These are phyloP conservation scores for Rhizopogon salebrosus DNA, from an alignment of 768 basidiomycete genomes.

Conservation along the genomic window DNA sequence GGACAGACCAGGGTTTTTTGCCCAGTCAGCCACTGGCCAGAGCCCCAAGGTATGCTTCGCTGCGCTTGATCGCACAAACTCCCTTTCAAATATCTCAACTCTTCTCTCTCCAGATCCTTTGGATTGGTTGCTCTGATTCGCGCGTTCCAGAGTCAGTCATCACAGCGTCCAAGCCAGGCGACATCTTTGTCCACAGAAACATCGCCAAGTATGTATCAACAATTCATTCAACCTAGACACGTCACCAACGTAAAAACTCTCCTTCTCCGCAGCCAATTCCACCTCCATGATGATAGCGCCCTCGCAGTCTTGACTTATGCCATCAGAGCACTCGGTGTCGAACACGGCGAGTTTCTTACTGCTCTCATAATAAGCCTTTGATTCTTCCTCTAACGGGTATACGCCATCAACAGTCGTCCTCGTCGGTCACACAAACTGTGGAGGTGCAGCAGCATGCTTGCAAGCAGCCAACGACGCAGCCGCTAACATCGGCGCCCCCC, in stretches of 20 bases:
- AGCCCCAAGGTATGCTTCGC: slow-evolving; percentile 47
- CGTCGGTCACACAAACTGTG: slow-evolving; percentile 81
- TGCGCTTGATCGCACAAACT: neutral
- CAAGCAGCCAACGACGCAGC: slow-evolving; percentile 35
- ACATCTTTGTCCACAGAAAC: slow-evolving; percentile 86
- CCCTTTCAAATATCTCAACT: neutral
- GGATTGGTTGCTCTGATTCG: slow-evolving; percentile 86
- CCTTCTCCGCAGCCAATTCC: slow-evolving; percentile 55
- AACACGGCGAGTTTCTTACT: slow-evolving; percentile 61
- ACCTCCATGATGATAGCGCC: slow-evolving; percentile 63
- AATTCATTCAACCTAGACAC: neutral
- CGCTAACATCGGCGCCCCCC: slow-evolving; percentile 12
- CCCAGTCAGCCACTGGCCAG: slow-evolving; percentile 57
- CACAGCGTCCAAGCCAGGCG: slow-evolving; percentile 71
- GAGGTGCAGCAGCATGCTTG: slow-evolving; percentile 62
- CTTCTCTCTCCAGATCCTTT: slow-evolving; percentile 49
- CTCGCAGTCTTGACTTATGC: slow-evolving; percentile 74
- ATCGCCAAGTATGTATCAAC: slow-evolving; percentile 69
- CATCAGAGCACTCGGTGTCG: slow-evolving; percentile 60
- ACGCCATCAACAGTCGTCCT: slow-evolving; percentile 51
- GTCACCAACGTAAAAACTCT: neutral
- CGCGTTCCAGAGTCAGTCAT: slow-evolving; percentile 81
- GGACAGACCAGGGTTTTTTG: slow-evolving; percentile 62
- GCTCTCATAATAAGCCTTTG: slow-evolving; percentile 26
- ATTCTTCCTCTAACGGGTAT: slow-evolving; percentile 5